Evolutionary conservation across 2,329 filamentous ascomycete species (phyloP).

Genomic region (Cladosporium sp.): DNA sequence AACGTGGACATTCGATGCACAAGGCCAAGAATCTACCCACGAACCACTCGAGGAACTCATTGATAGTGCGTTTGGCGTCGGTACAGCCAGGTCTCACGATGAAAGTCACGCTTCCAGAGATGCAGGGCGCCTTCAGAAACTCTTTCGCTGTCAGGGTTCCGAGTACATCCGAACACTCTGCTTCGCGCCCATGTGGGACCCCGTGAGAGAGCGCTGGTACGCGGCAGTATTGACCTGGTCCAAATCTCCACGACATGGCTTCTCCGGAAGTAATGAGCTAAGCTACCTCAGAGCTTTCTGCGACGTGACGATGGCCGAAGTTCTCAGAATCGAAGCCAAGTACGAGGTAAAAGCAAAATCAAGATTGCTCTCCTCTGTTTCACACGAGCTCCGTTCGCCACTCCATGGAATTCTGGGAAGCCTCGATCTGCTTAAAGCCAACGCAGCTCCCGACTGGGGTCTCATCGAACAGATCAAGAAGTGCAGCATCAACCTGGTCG

Average conservation of each 20-base stretch:
- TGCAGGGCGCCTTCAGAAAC: constrained; percentile 21
- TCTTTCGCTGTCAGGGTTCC: constrained; percentile 33
- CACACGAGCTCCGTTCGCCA: constrained; percentile 48
- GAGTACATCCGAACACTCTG: constrained; percentile 41
- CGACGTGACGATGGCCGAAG: constrained; percentile 39
- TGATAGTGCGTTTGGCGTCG: not conserved
- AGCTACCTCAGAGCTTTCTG: constrained; percentile 38
- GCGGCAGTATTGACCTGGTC: constrained; percentile 39
- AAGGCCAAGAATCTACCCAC: constrained; percentile 5
- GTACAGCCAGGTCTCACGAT: not conserved
- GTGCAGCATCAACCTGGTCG: constrained; percentile 34
- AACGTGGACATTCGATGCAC: constrained; percentile 23
- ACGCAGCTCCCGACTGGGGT: constrained; percentile 17
- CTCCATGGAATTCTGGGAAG: constrained; percentile 44
- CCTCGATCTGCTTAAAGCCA: constrained; percentile 40
- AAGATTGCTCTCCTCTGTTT: constrained; percentile 50
- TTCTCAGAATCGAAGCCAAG: constrained; percentile 36
- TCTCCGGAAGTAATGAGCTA: constrained; percentile 37
- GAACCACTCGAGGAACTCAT: not conserved
- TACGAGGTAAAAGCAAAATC: constrained; percentile 45
- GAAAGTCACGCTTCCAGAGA: constrained; percentile 12
- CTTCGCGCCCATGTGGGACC: constrained; percentile 50
- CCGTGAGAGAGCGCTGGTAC: constrained; percentile 32
- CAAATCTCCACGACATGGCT: constrained; percentile 39
- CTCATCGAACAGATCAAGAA: constrained; percentile 21